phyloP scores from a whole-genome alignment of 768 basidiomycete genomes.

The Cantharellus anzutake region DNA sequence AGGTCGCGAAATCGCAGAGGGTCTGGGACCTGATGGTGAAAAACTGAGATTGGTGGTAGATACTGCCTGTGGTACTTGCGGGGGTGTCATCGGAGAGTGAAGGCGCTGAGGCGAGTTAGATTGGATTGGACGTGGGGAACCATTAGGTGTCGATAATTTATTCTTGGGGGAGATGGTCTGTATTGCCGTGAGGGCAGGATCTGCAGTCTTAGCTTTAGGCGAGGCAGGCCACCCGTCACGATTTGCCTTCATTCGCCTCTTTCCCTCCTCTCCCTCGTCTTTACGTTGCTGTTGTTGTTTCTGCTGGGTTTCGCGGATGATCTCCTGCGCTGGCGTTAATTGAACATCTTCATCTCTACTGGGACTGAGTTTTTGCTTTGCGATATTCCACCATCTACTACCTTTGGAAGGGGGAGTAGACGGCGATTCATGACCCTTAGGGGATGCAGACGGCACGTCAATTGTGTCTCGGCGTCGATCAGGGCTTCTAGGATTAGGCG shows the following conservation, averaged over 20 bases:
- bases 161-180: not conserved
- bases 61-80: not conserved
- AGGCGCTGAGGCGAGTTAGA: not conserved
- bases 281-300: slow-evolving; percentile 26
- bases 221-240: slow-evolving; percentile 35
- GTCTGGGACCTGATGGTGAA: slow-evolving; percentile 18
- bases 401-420: slow-evolving; percentile 6
- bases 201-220: slow-evolving; percentile 30
- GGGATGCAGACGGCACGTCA: not conserved
- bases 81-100: slow-evolving; percentile 1
- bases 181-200: slow-evolving; percentile 13
- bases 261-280: slow-evolving; percentile 10
- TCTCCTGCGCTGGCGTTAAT: slow-evolving; percentile 72
- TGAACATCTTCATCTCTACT: slow-evolving; percentile 46
- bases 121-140: not conserved
- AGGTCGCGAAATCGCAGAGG: too few species aligned
- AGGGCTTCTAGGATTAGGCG: slow-evolving; percentile 42
- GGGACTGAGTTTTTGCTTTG: slow-evolving; percentile 60
- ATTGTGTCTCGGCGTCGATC: slow-evolving; percentile 1
- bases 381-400: slow-evolving; percentile 48
- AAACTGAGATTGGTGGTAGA: slow-evolving; percentile 1
- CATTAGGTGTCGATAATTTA: not conserved
- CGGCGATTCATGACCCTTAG: not conserved
- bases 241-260: slow-evolving; percentile 12
- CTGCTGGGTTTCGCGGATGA: slow-evolving; percentile 54